These are phyloP conservation scores for Aspergillus intermedius DNA, from an alignment of 2,329 filamentous ascomycete genomes.

Conservation along the genomic window DNA sequence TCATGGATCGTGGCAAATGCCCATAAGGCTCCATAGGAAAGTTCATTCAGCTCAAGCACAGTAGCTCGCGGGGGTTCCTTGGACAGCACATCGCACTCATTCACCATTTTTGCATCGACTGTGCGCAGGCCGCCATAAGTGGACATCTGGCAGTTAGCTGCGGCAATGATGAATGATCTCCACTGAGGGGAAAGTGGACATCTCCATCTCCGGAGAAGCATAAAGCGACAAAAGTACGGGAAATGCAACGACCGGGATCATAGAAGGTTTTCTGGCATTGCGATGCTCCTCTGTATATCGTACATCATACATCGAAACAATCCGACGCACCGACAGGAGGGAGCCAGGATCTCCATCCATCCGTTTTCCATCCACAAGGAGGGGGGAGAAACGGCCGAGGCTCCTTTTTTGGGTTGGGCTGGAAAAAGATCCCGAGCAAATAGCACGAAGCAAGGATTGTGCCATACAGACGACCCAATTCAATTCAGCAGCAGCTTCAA, in stretches of 20 bases:
- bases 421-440: not conserved
- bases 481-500: not conserved
- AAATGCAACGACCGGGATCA: not conserved
- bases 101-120: not conserved
- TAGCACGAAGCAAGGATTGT: slow-evolving; percentile 30
- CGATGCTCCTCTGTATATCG: too few relatives aligned
- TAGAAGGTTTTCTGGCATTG: not conserved
- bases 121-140: not conserved
- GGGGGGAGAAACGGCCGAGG: not conserved
- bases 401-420: not conserved
- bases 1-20: not conserved
- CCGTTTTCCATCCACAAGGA: not conserved
- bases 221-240: not conserved
- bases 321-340: not conserved
- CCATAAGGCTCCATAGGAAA: not conserved
- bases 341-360: not conserved
- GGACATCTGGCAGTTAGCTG: not conserved
- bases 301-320: not conserved
- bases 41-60: not conserved
- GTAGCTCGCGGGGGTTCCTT: not conserved
- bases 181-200: not conserved
- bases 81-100: not conserved
- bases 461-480: not conserved
- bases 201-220: too few relatives aligned
- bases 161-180: not conserved